These are phyloP conservation scores for Penicillium nordicum DNA, from an alignment of 2,329 filamentous ascomycete genomes.

Conservation along the genomic window DNA sequence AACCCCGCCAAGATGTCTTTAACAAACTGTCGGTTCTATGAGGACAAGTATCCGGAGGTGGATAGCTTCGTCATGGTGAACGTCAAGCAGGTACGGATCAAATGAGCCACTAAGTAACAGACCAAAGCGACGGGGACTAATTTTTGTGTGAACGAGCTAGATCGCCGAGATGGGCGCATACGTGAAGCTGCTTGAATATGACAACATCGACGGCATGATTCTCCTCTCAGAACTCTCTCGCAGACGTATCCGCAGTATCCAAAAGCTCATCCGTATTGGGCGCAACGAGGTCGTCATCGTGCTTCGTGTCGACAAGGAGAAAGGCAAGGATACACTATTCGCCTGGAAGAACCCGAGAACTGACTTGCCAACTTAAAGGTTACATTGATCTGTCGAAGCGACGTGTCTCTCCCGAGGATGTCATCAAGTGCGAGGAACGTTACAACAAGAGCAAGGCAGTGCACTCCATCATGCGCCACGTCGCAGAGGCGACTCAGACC, in stretches of 20 bases:
- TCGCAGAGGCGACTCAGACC: conserved; percentile 91
- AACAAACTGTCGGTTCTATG: conserved; percentile 95
- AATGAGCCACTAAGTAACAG: not conserved
- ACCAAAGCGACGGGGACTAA: conserved; percentile 9
- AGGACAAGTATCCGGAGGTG: conserved; percentile 96
- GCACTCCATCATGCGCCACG: conserved; percentile 97
- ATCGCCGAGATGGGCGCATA: conserved; percentile 99
- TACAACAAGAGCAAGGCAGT: conserved; percentile 99
- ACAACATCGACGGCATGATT: conserved; percentile 99
- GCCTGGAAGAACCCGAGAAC: conserved; percentile 3
- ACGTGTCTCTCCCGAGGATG: conserved; percentile 94
- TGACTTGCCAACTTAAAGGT: conserved; percentile 47
- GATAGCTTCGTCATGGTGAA: conserved; percentile 99
- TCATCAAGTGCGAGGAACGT: conserved; percentile 96
- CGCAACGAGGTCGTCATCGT: conserved; percentile 98
- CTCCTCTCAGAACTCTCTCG: conserved; percentile 94
- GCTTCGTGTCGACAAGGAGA: conserved; percentile 98
- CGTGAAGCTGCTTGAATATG: conserved; percentile 98
- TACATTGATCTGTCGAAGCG: conserved; percentile 99
- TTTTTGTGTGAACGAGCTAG: conserved; percentile 43
- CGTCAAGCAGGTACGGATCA: conserved; percentile 75
- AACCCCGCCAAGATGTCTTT: conserved; percentile 75
- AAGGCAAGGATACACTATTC: conserved; percentile 57
- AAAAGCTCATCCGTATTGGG: conserved; percentile 97
- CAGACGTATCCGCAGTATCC: conserved; percentile 96